Base-by-base conservation (phyloP, 257 asterid species). In the Capsicum baccatum region DNA sequence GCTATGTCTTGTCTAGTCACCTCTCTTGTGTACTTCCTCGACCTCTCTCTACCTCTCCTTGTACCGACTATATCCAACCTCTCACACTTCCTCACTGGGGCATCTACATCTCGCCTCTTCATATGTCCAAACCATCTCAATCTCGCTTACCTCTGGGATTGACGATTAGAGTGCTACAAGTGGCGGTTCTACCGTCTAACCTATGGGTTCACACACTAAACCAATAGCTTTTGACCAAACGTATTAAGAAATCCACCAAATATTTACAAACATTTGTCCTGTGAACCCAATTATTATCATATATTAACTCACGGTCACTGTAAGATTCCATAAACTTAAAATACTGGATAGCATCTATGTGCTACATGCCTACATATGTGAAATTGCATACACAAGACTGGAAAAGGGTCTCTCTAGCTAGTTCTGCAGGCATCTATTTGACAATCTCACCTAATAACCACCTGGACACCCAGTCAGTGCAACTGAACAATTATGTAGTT, bases 341-440 rank as follows among this genome's bases (percentile, higher is more conserved):
- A 60, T 60, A 12, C 2, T 60, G 13, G 68, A 60, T 19, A 3
- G 37, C 68, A n/a, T 60, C 13, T 60, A 8, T 8, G 68, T 19
- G 37, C 37, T 60, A 60, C 37, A 60, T 60, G 68, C 37, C 68
- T 60, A n/a, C 47, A 66, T 67, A 35, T 67, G 74, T 67, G 74
- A 39, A 35, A 67, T 39, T 14, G 74, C 10, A 67, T 14, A 10
- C 9, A 13, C 74, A 67, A 67, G 21, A 15, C 21, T 67, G 50
- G 35, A 67, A 67, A 67, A 37, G 74, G 50, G 50, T 14, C 37
- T 39, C 21, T 13, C 48, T 35, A 35, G 50, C 50, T 67, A 35
- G 12, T 67, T 67, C 74, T 35, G 10, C 48, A 67, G 10, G 50
- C 21, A 67, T 67, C 50, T 67, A 66, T 66, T 66, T 33, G 8